Conservation (phyloP, 345 rosid species). For the Trapa bicornis region DNA sequence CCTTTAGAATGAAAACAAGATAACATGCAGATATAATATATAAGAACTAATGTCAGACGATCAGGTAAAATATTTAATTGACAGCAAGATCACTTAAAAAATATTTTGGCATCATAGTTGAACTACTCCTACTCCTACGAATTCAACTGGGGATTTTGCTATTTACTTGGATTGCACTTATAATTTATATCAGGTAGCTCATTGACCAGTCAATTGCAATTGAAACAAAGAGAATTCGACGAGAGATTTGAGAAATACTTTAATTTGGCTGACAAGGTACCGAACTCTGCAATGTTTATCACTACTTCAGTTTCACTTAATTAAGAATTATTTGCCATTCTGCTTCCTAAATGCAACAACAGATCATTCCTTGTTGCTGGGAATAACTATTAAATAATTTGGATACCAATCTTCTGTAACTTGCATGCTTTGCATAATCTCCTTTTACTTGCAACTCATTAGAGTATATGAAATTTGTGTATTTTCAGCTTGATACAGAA, state of each 20-base stretch:
- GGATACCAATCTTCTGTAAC: not conserved
- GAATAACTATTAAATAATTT: not conserved
- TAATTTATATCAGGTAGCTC: slow-evolving; percentile 25
- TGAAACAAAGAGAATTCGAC: slow-evolving; percentile 58
- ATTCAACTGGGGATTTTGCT: not conserved
- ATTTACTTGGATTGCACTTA: not conserved
- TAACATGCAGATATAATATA: not conserved
- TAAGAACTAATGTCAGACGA: not conserved
- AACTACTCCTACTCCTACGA: not conserved
- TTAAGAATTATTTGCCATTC: not conserved
- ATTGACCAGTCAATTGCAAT: slow-evolving; percentile 41
- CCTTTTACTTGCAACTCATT: not conserved
- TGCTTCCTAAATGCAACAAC: not conserved
- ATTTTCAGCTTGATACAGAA: slow-evolving; percentile 53
- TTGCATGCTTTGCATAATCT: not conserved
- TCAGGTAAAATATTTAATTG: not conserved
- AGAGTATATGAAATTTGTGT: not conserved
- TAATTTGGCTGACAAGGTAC: slow-evolving; percentile 50
- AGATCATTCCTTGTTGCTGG: not conserved
- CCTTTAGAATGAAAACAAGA: not conserved
- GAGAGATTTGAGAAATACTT: slow-evolving; percentile 46
- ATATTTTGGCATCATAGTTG: not conserved
- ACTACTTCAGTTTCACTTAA: not conserved
- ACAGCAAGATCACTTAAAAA: not conserved
- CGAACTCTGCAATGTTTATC: not conserved